phyloP scores from a whole-genome alignment of 257 asterid genomes.

The Buddleja alternifolia region DNA sequence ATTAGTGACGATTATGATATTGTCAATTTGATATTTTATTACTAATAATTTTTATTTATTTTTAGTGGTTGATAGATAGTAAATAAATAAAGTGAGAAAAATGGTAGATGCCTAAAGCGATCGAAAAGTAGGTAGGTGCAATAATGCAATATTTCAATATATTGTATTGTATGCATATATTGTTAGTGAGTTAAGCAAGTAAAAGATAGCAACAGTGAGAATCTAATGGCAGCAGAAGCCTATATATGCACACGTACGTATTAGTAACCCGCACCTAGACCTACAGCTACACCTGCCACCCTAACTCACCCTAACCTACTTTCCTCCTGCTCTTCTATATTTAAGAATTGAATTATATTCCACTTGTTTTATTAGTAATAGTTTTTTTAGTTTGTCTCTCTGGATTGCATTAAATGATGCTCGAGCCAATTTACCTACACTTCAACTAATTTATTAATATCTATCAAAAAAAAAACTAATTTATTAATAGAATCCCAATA shows the following conservation, averaged over 20 bases:
- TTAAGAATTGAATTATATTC: background rate
- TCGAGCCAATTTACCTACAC: background rate
- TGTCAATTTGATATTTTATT: too few relatives aligned
- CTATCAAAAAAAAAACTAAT: too few relatives aligned
- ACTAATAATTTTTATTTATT: too few relatives aligned
- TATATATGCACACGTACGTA: constrained; percentile 52
- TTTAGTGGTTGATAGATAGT: too few relatives aligned
- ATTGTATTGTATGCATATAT: constrained; percentile 11
- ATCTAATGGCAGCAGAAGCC: constrained; percentile 44
- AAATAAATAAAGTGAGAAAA: background rate
- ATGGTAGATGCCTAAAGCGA: background rate
- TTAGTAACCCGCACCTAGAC: constrained; percentile 47
- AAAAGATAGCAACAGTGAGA: constrained; percentile 70
- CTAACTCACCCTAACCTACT: background rate
- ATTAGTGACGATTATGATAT: too few relatives aligned
- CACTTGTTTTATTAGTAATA: too few relatives aligned
- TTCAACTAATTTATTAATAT: too few relatives aligned
- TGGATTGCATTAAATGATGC: background rate
- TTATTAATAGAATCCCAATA: too few relatives aligned
- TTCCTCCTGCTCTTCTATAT: constrained; percentile 6
- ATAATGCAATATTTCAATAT: constrained; percentile 4
- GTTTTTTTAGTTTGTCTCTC: background rate
- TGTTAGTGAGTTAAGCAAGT: constrained; percentile 48
- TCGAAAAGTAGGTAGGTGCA: constrained; percentile 22
- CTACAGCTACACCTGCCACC: constrained; percentile 35